Evolutionary conservation across 129 eudicot species (phyloP).

Genomic region (Cynara cardunculus): DNA sequence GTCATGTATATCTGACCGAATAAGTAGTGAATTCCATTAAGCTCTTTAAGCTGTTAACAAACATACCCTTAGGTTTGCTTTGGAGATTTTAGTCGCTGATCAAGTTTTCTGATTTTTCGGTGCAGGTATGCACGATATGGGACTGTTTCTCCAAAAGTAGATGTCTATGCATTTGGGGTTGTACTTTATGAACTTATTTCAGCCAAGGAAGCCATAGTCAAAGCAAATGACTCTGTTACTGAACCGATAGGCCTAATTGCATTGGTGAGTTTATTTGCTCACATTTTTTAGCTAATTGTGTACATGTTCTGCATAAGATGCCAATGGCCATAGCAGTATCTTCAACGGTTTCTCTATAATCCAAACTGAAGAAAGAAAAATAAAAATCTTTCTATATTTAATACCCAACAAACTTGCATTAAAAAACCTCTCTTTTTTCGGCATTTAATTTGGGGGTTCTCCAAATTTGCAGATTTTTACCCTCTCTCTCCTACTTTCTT

Average conservation of each 20-base stretch:
- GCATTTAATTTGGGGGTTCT: no score
- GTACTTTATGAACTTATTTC: constrained; percentile 91
- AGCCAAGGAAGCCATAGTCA: constrained; percentile 88
- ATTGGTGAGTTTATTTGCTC: constrained; percentile 43
- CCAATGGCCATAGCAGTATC: not conserved
- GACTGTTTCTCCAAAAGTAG: constrained; percentile 79
- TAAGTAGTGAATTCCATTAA: no score
- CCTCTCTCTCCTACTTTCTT: no score
- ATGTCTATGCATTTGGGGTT: constrained; percentile 96
- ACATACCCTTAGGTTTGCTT: not conserved
- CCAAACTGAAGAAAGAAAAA: not conserved
- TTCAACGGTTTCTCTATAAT: not conserved
- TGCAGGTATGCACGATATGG: constrained; percentile 87
- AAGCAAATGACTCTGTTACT: constrained; percentile 37
- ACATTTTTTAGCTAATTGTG: not conserved
- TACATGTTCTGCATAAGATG: not conserved
- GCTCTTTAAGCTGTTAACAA: no score
- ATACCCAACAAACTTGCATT: no score
- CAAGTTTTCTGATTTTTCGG: constrained; percentile 1
- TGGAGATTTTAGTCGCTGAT: not conserved
- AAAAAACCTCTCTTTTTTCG: no score
- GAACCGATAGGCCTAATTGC: constrained; percentile 78
- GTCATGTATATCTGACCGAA: no score
- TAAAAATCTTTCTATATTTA: not conserved
- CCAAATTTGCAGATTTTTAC: no score